Evolutionary conservation across 73 alveolate genomes (phyloP).

Genomic region (Breviolum minutum): DNA sequence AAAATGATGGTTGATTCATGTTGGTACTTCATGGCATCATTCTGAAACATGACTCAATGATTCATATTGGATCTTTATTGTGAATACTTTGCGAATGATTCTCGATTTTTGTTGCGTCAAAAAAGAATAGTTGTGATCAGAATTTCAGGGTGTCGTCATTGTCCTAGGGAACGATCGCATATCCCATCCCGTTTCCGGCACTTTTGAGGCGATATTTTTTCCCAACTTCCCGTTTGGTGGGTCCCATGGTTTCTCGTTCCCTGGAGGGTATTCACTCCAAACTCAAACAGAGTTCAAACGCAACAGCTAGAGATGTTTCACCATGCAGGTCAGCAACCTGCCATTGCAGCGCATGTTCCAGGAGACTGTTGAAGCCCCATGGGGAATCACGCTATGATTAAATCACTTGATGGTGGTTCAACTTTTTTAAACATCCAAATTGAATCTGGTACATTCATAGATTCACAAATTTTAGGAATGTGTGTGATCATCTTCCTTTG

Average conservation of each 20-base stretch:
- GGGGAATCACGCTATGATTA: neutral
- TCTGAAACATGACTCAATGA: neutral
- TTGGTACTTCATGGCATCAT: neutral
- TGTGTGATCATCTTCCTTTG: too few species aligned
- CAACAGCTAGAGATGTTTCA: neutral
- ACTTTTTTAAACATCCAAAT: too few species aligned
- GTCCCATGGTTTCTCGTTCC: neutral
- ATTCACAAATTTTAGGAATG: too few species aligned
- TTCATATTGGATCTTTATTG: neutral
- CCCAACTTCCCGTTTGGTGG: too few species aligned
- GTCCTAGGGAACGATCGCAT: too few species aligned
- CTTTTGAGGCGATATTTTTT: too few species aligned
- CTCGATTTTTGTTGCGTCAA: neutral
- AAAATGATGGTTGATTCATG: neutral
- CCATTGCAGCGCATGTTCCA: slow-evolving; percentile 84
- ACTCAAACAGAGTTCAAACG: neutral
- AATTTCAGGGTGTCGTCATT: too few species aligned
- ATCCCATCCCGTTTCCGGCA: too few species aligned
- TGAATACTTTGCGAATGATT: neutral
- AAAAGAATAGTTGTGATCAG: too few species aligned
- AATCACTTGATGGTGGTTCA: too few species aligned
- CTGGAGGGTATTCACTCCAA: neutral
- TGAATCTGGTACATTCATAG: too few species aligned
- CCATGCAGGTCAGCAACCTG: slow-evolving; percentile 51
- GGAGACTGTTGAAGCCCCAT: neutral